These are phyloP conservation scores for Xylaria sp. DNA, from an alignment of 495 filamentous ascomycete species.

Conservation along the genomic window DNA sequence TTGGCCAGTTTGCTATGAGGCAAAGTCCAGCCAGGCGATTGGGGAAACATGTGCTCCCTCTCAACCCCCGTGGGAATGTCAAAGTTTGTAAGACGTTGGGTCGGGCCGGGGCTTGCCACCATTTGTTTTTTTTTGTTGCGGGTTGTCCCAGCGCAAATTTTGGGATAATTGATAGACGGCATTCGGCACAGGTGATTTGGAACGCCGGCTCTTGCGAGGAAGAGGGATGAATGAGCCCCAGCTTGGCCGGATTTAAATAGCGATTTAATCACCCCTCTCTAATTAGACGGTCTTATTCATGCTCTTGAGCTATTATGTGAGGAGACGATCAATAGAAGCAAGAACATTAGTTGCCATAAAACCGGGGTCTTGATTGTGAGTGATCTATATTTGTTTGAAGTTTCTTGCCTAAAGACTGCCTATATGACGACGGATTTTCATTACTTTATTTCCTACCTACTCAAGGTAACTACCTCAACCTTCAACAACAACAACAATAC, in stretches of 20 bases:
- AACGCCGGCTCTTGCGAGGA: background rate
- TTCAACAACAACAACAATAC: too few species aligned
- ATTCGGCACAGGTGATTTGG: background rate
- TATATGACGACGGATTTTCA: background rate
- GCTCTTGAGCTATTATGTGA: background rate
- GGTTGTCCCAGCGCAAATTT: background rate
- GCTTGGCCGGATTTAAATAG: slow-evolving; percentile 2
- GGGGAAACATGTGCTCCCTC: background rate
- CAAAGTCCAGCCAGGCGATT: background rate
- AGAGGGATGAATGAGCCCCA: background rate
- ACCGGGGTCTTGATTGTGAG: background rate
- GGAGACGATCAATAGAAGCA: background rate
- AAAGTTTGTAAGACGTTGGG: background rate
- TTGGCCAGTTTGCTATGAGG: background rate
- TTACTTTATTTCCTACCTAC: background rate
- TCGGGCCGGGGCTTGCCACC: background rate
- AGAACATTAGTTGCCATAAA: background rate
- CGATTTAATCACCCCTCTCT: slow-evolving; percentile 12
- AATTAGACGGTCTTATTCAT: background rate
- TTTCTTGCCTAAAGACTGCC: background rate
- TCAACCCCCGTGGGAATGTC: background rate
- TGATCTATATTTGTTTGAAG: background rate
- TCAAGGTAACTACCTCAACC: too few species aligned
- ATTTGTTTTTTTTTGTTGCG: background rate
- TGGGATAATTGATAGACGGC: slow-evolving; percentile 7